phyloP scores from a whole-genome alignment of 257 asterid species.

The Solanum lycopersicoides region DNA sequence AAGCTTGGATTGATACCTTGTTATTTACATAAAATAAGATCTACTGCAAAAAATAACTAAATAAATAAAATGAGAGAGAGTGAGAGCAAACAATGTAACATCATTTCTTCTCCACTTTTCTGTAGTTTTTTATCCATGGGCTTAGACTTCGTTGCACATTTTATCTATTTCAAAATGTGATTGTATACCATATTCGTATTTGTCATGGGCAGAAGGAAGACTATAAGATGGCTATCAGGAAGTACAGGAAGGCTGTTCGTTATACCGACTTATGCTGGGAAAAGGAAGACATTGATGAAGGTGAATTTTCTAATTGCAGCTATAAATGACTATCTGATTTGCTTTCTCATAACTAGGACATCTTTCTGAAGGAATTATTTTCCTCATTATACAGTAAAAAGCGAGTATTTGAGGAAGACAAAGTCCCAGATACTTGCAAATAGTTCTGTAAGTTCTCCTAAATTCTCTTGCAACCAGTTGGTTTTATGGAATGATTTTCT shows the following conservation, averaged over 20 bases:
- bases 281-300: slow-evolving; percentile 15
- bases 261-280: slow-evolving; percentile 30
- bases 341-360: not conserved
- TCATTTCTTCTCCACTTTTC: not conserved
- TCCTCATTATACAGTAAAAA: slow-evolving; percentile 11
- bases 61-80: not conserved
- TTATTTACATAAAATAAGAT: not conserved
- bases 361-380: not conserved
- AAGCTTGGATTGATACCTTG: not conserved
- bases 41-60: not conserved
- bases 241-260: slow-evolving; percentile 23
- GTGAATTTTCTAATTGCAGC: not conserved
- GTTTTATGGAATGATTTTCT: not conserved
- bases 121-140: not conserved
- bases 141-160: not conserved
- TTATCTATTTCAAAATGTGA: not conserved
- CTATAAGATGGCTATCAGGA: slow-evolving; percentile 28
- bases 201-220: slow-evolving; percentile 12
- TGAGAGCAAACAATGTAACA: not conserved
- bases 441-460: slow-evolving; percentile 23
- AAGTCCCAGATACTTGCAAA: slow-evolving; percentile 32
- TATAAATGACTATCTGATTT: not conserved
- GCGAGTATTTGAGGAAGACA: slow-evolving; percentile 14
- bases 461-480: not conserved
- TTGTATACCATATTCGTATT: not conserved